phyloP scores from a whole-genome alignment of 371 early-diverging fungal species.

The Mucor circinelloides region DNA sequence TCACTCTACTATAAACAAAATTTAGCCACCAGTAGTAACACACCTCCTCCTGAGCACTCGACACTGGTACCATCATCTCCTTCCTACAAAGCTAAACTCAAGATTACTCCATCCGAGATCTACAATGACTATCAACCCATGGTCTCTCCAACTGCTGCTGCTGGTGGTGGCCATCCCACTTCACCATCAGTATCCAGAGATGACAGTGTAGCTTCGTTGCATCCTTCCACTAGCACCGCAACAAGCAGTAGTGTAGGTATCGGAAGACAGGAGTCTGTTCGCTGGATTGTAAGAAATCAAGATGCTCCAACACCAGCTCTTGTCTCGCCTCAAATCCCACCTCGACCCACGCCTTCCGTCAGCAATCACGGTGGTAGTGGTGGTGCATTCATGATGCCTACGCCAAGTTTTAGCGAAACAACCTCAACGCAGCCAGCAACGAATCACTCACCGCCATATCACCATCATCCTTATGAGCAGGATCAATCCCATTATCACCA shows the following conservation, averaged over 20 bases:
- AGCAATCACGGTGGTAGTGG: neutral
- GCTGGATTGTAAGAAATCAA: slow-evolving; percentile 3
- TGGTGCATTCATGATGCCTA: slow-evolving; percentile 1
- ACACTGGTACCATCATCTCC: neutral
- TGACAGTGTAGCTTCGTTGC: neutral
- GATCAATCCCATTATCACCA: neutral
- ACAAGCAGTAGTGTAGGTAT: neutral
- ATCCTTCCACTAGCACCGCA: neutral
- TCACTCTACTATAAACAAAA: neutral
- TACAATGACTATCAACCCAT: slow-evolving; percentile 2
- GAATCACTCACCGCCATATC: neutral
- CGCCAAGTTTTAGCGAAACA: neutral
- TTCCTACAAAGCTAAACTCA: neutral
- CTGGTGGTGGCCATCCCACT: neutral
- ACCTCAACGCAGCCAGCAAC: neutral
- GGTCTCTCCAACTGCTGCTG: neutral
- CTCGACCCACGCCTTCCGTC: neutral
- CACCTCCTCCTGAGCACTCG: neutral
- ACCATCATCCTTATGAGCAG: neutral
- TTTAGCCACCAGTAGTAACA: neutral
- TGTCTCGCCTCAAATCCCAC: neutral
- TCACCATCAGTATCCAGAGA: neutral
- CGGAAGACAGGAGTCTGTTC: slow-evolving; percentile 5
- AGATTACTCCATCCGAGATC: neutral
- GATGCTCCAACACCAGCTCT: neutral